Evolutionary conservation across 139 green algal genomes (phyloP).

Genomic region (Haematococcus sp.): DNA sequence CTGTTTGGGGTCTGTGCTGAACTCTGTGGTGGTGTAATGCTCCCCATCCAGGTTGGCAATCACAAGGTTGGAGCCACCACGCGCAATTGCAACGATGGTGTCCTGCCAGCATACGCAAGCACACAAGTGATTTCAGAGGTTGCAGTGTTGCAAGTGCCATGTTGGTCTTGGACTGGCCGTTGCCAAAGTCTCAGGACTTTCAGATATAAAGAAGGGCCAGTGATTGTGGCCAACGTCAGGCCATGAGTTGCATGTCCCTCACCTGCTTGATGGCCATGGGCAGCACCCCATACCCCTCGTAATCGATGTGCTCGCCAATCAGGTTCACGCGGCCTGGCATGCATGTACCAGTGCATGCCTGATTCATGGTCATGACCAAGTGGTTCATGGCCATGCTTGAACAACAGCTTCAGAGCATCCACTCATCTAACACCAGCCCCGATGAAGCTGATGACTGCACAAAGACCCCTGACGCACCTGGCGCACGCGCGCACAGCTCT

Average conservation of each 20-base stretch:
- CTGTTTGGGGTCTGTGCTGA: conserved; percentile 77
- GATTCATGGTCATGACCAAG: too few species aligned
- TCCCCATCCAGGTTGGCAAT: conserved; percentile 74
- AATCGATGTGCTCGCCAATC: conserved; percentile 73
- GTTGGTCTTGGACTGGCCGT: too few species aligned
- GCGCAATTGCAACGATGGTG: conserved; percentile 68
- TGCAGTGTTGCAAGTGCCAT: too few species aligned
- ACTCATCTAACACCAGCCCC: neutral
- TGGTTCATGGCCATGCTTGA: neutral
- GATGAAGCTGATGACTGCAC: neutral
- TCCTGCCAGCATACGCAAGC: conserved; percentile 58
- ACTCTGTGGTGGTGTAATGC: conserved; percentile 72
- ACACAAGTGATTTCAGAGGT: too few species aligned
- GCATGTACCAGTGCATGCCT: neutral
- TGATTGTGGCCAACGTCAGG: too few species aligned
- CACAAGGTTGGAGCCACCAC: conserved; percentile 53
- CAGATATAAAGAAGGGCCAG: too few species aligned
- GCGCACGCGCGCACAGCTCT: conserved; percentile 58
- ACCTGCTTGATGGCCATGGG: conserved; percentile 91
- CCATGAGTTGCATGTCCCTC: too few species aligned
- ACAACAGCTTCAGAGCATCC: neutral
- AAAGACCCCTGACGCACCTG: conserved; percentile 59
- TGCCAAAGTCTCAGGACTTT: too few species aligned
- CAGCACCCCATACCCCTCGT: conserved; percentile 90
- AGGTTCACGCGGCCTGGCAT: conserved; percentile 91